phyloP scores from a whole-genome alignment of 2,329 filamentous ascomycete genomes.

The Neofusicoccum umdonicola region DNA sequence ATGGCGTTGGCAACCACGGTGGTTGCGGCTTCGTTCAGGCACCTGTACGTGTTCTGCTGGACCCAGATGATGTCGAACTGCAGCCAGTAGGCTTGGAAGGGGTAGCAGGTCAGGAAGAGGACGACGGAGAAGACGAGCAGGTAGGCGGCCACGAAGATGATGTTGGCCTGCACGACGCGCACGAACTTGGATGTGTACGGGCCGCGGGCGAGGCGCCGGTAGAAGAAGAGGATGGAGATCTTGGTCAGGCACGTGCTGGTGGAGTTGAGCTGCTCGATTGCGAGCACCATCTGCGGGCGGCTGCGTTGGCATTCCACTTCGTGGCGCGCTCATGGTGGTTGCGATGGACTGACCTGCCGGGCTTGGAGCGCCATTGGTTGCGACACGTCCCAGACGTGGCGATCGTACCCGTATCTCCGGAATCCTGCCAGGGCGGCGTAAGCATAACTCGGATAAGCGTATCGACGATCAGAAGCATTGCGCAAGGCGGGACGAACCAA shows the following conservation, averaged over 20 bases:
- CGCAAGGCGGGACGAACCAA: background rate
- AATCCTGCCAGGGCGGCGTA: background rate
- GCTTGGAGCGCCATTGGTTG: background rate
- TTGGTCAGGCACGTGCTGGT: constrained; percentile 30
- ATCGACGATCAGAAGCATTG: no score
- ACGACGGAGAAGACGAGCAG: constrained; percentile 37
- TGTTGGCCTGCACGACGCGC: constrained; percentile 37
- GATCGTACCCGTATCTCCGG: constrained; percentile 7
- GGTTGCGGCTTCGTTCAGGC: constrained; percentile 38
- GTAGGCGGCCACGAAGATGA: constrained; percentile 40
- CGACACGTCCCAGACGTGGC: constrained; percentile 14
- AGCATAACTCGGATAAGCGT: background rate
- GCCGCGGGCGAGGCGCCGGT: constrained; percentile 40
- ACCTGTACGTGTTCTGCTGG: constrained; percentile 20
- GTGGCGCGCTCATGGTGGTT: background rate
- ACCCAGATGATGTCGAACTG: constrained; percentile 29
- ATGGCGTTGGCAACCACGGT: constrained; percentile 40
- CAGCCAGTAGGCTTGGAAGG: constrained; percentile 42
- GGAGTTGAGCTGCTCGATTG: constrained; percentile 29
- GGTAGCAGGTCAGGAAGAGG: constrained; percentile 39
- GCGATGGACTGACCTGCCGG: background rate
- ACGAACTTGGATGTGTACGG: constrained; percentile 36
- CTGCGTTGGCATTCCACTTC: background rate
- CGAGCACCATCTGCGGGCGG: constrained; percentile 20
- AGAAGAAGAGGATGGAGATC: constrained; percentile 40